Evolutionary conservation across 352 stramenopile genomes (phyloP).

Genomic region (Aphanomyces invadans): DNA sequence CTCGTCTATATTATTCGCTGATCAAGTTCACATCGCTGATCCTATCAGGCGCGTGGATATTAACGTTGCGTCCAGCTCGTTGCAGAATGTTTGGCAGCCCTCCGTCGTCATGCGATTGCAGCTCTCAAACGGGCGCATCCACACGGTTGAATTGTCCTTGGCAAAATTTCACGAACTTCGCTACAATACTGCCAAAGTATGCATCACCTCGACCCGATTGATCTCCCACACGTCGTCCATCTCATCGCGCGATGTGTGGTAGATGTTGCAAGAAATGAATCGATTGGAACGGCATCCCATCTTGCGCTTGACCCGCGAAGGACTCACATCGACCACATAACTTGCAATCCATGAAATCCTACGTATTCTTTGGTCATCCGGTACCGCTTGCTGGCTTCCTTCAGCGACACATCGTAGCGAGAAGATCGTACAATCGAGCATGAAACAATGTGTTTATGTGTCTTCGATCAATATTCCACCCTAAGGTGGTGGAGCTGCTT

Average conservation of each 20-base stretch:
- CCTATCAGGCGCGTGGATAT: constrained; percentile 7
- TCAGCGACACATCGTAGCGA: no score
- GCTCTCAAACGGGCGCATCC: constrained; percentile 38
- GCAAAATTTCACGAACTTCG: constrained; percentile 69
- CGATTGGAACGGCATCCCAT: constrained; percentile 64
- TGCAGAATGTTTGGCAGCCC: constrained; percentile 9
- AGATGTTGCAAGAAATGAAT: constrained; percentile 69
- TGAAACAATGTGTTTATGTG: no score
- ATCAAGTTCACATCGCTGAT: neutral
- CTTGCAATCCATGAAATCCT: neutral
- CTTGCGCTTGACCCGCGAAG: constrained; percentile 41
- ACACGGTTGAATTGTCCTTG: constrained; percentile 42
- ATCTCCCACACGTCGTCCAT: no score
- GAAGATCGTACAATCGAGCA: no score
- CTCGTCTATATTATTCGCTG: no score
- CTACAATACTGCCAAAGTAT: constrained; percentile 56
- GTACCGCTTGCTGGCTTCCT: no score
- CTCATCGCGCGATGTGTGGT: neutral
- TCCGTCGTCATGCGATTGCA: constrained; percentile 44
- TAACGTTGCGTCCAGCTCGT: neutral
- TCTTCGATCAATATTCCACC: neutral
- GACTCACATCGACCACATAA: neutral
- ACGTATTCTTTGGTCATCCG: no score
- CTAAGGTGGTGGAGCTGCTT: neutral
- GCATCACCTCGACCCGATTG: no score